A percentile compares a stretch with the other conserved stretches of the same genome.
These are phyloP conservation scores for Bryum argenteum DNA, from an alignment of 225 moss, liverwort and hornwort species.

Conservation along the genomic window DNA sequence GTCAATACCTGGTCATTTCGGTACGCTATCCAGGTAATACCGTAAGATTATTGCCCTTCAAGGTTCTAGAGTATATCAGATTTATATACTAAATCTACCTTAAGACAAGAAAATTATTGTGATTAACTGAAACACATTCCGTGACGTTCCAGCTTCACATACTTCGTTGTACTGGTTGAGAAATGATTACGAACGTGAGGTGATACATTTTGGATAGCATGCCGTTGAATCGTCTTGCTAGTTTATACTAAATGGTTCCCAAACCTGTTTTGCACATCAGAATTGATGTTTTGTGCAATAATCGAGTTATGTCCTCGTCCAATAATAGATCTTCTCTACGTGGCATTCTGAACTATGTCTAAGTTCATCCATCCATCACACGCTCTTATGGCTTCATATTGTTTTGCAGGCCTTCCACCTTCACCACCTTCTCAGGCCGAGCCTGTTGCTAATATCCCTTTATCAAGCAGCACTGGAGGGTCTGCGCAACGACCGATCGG, in stretches of 20 bases:
- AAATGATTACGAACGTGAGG: background rate
- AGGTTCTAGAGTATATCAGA: background rate
- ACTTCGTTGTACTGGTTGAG: background rate
- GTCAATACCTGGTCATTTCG: slow-evolving; percentile 67
- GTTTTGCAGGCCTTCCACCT: slow-evolving; percentile 58
- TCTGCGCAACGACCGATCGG: slow-evolving; percentile 57
- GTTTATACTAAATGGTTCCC: slow-evolving; percentile 1
- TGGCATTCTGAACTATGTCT: background rate
- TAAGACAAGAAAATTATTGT: background rate
- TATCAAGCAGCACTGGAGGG: slow-evolving; percentile 41
- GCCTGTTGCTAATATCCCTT: slow-evolving; percentile 37
- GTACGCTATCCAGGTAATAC: slow-evolving; percentile 72
- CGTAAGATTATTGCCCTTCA: background rate
- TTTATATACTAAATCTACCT: background rate
- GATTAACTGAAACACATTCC: background rate
- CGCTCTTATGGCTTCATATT: slow-evolving; percentile 1
- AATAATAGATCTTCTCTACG: background rate
- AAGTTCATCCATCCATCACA: slow-evolving; percentile 3
- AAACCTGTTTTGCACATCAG: background rate
- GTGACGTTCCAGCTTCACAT: background rate
- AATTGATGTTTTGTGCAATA: background rate
- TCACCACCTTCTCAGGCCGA: slow-evolving; percentile 66
- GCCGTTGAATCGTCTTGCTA: slow-evolving; percentile 3
- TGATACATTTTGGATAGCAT: slow-evolving; percentile 4
- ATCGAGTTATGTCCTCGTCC: background rate